phyloP scores from a whole-genome alignment of 805 yeast genomes.

The Yarrowia divulgata region DNA sequence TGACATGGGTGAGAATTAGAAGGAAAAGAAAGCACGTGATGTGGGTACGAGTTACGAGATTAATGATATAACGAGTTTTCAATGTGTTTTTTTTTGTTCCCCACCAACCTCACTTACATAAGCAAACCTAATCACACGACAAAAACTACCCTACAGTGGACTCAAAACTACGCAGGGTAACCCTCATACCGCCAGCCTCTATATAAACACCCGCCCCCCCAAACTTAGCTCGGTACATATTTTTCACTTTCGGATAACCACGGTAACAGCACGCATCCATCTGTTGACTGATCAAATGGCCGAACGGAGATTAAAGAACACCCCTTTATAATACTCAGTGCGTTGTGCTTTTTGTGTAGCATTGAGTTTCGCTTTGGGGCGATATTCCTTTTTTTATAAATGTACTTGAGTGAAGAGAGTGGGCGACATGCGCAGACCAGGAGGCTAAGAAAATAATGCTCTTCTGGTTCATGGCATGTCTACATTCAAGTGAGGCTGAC shows the following conservation, averaged over 20 bases:
- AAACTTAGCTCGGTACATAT: conserved; percentile 29
- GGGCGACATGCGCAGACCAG: background rate
- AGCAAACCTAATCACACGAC: background rate
- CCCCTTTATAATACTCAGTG: conserved; percentile 39
- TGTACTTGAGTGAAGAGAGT: conserved; percentile 25
- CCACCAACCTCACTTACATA: background rate
- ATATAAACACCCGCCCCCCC: conserved; percentile 8
- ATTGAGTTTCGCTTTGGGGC: conserved; percentile 39
- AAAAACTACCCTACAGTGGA: conserved; percentile 21
- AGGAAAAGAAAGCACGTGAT: no score
- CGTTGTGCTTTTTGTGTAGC: conserved; percentile 35
- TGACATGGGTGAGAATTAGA: no score
- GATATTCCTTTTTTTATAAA: conserved; percentile 21
- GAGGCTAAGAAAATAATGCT: no score
- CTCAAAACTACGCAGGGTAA: background rate
- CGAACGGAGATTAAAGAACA: conserved; percentile 33
- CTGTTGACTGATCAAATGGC: conserved; percentile 36
- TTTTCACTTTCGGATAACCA: conserved; percentile 34
- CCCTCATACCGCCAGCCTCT: background rate
- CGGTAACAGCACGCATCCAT: conserved; percentile 37
- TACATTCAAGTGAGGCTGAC: no score
- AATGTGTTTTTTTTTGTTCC: no score
- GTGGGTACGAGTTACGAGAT: no score
- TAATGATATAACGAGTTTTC: no score
- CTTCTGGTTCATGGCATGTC: no score